A percentile compares a stretch with the other conserved stretches of the same genome.
Evolutionary conservation across 2,329 filamentous ascomycete genomes (phyloP).

Genomic region (Penicillium rolfsii): DNA sequence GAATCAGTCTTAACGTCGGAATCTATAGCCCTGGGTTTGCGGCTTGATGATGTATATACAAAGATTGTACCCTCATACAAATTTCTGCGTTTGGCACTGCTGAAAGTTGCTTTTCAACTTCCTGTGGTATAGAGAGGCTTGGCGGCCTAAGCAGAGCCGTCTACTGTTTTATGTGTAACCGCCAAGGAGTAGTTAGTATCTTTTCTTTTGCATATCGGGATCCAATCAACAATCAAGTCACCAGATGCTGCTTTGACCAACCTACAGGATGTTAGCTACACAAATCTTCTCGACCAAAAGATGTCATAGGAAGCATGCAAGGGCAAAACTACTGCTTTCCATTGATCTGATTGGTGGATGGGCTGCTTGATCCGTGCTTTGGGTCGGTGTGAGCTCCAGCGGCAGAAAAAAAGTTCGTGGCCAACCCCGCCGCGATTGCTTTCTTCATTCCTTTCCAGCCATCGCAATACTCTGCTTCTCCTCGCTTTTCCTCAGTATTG

Average conservation of each 20-base stretch:
- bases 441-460: conserved; percentile 20
- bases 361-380: not conserved
- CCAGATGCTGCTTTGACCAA: not conserved
- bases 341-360: not conserved
- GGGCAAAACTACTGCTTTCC: not conserved
- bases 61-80: not conserved
- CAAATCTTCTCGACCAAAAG: not conserved
- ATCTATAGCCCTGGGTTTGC: not conserved
- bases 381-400: conserved; percentile 23
- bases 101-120: not conserved
- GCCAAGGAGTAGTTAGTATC: not conserved
- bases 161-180: not conserved
- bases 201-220: not conserved
- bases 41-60: not conserved
- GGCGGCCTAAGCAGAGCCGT: not conserved
- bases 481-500: conserved; percentile 3
- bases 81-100: not conserved
- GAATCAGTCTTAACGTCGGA: conserved; percentile 2
- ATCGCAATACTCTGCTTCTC: conserved; percentile 10
- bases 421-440: conserved; percentile 28
- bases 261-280: not conserved
- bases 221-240: too few relatives aligned
- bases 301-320: not conserved
- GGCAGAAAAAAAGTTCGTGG: conserved; percentile 38
- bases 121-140: not conserved